A percentile compares a stretch with the other conserved stretches of the same genome.
These are phyloP conservation scores for Punctularia strigosozonata DNA, from an alignment of 768 basidiomycete species.

Conservation along the genomic window DNA sequence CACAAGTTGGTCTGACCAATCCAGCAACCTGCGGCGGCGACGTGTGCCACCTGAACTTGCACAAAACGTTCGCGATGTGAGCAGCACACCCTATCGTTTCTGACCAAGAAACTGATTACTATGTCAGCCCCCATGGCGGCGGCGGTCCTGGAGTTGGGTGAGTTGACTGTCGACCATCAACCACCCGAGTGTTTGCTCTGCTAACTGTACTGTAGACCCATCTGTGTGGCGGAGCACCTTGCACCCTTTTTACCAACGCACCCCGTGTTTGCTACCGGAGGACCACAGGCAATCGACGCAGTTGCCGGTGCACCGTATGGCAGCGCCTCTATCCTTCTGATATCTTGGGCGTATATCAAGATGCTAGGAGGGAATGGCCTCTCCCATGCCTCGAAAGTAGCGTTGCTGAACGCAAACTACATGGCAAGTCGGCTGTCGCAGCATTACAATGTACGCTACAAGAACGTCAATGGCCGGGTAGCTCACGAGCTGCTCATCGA, in stretches of 20 bases:
- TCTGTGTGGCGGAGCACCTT: conserved; percentile 89
- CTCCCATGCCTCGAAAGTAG: conserved; percentile 72
- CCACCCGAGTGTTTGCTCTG: not conserved
- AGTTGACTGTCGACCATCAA: conserved; percentile 16
- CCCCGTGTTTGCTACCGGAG: conserved; percentile 56
- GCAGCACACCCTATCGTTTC: conserved; percentile 12
- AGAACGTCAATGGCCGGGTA: conserved; percentile 83
- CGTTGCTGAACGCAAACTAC: conserved; percentile 94
- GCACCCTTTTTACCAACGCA: conserved; percentile 91
- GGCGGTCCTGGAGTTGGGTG: conserved; percentile 95
- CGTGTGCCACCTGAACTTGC: conserved; percentile 95
- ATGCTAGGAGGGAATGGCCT: conserved; percentile 97
- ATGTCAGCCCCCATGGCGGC: conserved; percentile 80
- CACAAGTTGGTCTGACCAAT: conserved; percentile 87
- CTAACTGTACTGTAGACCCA: conserved; percentile 40
- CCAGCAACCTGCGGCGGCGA: conserved; percentile 94
- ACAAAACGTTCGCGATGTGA: conserved; percentile 95
- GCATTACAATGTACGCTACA: conserved; percentile 81
- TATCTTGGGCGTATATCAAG: conserved; percentile 99
- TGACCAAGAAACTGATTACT: not conserved
- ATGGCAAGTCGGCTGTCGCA: conserved; percentile 81
- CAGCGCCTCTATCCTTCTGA: conserved; percentile 88
- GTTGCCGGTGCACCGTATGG: conserved; percentile 91
- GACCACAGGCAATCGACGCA: conserved; percentile 67
- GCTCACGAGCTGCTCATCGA: conserved; percentile 96